These are phyloP conservation scores for Mrakia gelida DNA, from an alignment of 768 basidiomycete species.

Conservation along the genomic window DNA sequence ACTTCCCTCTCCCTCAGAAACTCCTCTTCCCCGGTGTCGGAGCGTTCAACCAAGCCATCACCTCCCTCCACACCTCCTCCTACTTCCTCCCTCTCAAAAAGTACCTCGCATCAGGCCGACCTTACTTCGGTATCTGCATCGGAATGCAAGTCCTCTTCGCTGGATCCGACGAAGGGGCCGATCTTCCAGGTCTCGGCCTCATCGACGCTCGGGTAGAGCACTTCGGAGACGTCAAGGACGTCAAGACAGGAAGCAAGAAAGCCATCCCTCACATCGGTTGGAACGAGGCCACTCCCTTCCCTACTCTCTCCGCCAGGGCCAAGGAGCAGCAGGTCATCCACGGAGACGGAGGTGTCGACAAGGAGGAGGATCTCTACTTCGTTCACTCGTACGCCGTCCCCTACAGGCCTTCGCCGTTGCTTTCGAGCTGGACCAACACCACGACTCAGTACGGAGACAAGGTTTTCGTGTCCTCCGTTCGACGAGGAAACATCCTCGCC, in stretches of 20 bases:
- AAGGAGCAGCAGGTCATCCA: slow-evolving; percentile 38
- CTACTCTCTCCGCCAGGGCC: slow-evolving; percentile 49
- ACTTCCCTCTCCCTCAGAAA: slow-evolving; percentile 53
- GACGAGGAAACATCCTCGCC: slow-evolving; percentile 77
- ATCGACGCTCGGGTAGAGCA: slow-evolving; percentile 74
- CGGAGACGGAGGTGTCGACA: slow-evolving; percentile 46
- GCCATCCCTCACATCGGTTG: slow-evolving; percentile 95
- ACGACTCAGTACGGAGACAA: slow-evolving; percentile 93
- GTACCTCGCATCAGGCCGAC: slow-evolving; percentile 81
- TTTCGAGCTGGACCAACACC: slow-evolving; percentile 71
- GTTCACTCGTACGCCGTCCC: slow-evolving; percentile 90
- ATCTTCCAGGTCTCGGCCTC: slow-evolving; percentile 64
- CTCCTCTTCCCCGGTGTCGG: slow-evolving; percentile 97
- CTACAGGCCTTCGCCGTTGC: slow-evolving; percentile 45
- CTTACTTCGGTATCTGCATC: slow-evolving; percentile 93
- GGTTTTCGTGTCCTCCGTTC: slow-evolving; percentile 78
- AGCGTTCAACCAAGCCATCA: slow-evolving; percentile 81
- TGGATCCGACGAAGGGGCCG: slow-evolving; percentile 65
- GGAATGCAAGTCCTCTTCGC: slow-evolving; percentile 95
- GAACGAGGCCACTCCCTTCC: slow-evolving; percentile 58
- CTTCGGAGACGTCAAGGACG: slow-evolving; percentile 49
- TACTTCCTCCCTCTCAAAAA: slow-evolving; percentile 71
- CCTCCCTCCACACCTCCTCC: slow-evolving; percentile 65
- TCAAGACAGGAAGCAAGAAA: slow-evolving; percentile 37
- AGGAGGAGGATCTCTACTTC: slow-evolving; percentile 78